Evolutionary conservation across 345 rosid species (phyloP).

Genomic region (Cardamine resedifolia): DNA sequence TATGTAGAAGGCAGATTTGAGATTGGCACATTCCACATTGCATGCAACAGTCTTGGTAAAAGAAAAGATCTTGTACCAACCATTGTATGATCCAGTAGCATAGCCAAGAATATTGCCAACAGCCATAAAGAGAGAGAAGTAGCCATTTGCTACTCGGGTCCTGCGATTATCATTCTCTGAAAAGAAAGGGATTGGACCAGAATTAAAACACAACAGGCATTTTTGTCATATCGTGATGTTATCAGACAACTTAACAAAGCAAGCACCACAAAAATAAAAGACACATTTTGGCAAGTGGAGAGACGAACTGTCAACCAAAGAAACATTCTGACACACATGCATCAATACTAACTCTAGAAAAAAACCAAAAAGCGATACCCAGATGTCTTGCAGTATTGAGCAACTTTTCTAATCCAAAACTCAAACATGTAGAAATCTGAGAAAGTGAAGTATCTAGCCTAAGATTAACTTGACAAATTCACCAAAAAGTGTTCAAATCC

Average conservation of each 20-base stretch:
- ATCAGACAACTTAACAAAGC: background rate
- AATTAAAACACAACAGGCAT: background rate
- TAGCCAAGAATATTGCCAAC: conserved; percentile 89
- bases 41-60: conserved; percentile 79
- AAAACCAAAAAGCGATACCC: background rate
- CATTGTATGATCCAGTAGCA: conserved; percentile 85
- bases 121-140: conserved; percentile 94
- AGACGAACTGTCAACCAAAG: background rate
- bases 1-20: conserved; percentile 88
- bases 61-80: conserved; percentile 84
- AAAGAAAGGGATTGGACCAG: conserved; percentile 25
- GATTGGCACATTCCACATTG: conserved; percentile 79
- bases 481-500: background rate
- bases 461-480: conserved; percentile 1
- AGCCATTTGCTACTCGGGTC: conserved; percentile 91
- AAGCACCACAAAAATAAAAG: background rate
- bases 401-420: background rate
- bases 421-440: background rate
- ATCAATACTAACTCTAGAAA: background rate
- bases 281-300: background rate
- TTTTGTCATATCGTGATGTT: background rate
- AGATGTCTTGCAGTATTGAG: background rate
- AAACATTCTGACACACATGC: background rate
- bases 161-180: conserved; percentile 87
- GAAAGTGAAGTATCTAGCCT: background rate